Percentiles rank a stretch among this genome's conserved stretches.
Conservation (phyloP, 305 asterid species). For the Andrographis paniculata region DNA sequence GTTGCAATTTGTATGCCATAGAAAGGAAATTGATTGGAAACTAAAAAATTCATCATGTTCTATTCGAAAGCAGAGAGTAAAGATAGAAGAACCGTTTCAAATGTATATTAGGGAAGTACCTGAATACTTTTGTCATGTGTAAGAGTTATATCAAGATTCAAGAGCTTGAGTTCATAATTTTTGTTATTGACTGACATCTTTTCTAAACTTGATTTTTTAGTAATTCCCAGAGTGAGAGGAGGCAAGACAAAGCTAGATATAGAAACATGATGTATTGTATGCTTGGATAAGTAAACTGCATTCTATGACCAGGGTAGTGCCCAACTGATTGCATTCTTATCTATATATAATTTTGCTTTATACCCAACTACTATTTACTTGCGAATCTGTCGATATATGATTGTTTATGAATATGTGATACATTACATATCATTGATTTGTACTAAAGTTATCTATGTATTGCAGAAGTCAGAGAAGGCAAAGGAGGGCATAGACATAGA, state of each 20-base stretch:
- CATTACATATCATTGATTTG: constrained; percentile 2
- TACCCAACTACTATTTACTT: too few relatives aligned
- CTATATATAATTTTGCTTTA: background rate
- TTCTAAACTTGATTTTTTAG: background rate
- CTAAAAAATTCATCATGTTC: too few relatives aligned
- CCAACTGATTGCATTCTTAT: background rate
- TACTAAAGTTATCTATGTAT: constrained; percentile 14
- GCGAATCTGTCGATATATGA: too few relatives aligned
- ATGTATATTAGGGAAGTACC: too few relatives aligned
- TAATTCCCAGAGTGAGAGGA: constrained; percentile 6
- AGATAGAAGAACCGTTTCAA: too few relatives aligned
- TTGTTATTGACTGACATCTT: background rate
- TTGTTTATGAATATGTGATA: too few relatives aligned
- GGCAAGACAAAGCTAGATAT: background rate
- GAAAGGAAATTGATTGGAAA: too few relatives aligned
- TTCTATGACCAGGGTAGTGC: background rate
- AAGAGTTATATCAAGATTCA: background rate
- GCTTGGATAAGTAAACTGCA: constrained; percentile 5
- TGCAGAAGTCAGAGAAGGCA: constrained; percentile 39
- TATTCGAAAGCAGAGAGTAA: too few relatives aligned
- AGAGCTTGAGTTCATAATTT: background rate
- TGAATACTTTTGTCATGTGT: too few relatives aligned
- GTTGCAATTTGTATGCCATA: too few relatives aligned
- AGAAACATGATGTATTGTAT: background rate
- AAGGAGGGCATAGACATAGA: constrained; percentile 24